These are phyloP conservation scores for Penicillium waksmanii DNA, from an alignment of 495 filamentous ascomycete genomes.

Conservation along the genomic window DNA sequence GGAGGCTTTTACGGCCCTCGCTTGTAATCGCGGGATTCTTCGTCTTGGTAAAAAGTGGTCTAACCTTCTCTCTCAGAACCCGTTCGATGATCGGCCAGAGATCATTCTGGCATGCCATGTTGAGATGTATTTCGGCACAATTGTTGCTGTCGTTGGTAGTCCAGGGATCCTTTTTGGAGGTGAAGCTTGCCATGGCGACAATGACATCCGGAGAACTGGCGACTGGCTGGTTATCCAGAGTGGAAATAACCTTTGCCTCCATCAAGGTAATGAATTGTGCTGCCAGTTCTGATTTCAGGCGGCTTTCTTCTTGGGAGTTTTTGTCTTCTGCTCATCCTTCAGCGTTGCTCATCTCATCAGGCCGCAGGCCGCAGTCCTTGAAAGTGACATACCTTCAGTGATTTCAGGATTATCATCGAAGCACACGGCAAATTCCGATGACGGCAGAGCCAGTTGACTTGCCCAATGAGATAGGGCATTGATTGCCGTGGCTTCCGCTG, in stretches of 20 bases:
- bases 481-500: constrained; percentile 31
- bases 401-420: constrained; percentile 34
- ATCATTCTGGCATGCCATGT: constrained; percentile 38
- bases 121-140: constrained; percentile 40
- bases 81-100: constrained; percentile 57
- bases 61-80: constrained; percentile 57
- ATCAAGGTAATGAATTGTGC: constrained; percentile 35
- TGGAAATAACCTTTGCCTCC: constrained; percentile 16
- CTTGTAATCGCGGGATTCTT: constrained; percentile 64
- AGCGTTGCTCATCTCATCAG: neutral
- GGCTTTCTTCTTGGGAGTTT: constrained; percentile 25
- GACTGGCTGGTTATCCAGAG: constrained; percentile 22
- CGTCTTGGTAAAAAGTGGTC: constrained; percentile 72
- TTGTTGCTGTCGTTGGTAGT: constrained; percentile 37
- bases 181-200: constrained; percentile 50
- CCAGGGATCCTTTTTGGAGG: constrained; percentile 58
- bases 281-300: constrained; percentile 31
- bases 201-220: constrained; percentile 29
- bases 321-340: constrained; percentile 20
- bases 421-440: constrained; percentile 34
- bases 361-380: neutral
- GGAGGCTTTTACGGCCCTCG: constrained; percentile 62
- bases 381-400: constrained; percentile 15
- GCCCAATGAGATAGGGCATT: constrained; percentile 43
- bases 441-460: constrained; percentile 37